Base-by-base conservation (phyloP, 306 rosid species). In the Medicago arabica region DNA sequence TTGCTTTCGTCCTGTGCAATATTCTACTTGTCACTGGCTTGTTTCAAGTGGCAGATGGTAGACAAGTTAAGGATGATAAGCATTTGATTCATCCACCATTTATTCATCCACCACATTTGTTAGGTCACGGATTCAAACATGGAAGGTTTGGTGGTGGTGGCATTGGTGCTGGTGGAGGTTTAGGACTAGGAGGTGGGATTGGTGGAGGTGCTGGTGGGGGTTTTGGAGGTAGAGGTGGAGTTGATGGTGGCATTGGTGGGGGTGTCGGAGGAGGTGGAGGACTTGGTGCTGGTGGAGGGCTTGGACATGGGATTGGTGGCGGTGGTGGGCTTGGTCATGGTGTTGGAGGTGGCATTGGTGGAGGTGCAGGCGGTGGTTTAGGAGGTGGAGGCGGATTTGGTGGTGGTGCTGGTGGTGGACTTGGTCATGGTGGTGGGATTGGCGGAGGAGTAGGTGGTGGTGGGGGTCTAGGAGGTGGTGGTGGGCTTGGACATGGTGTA, bases 41-140 rank as follows among this genome's bases (percentile, higher is more conserved):
- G 19, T 49, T 77, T 23, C 69, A 66, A 0, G 81, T 40, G 6
- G 83, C 58, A n/a, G 78, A 79, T n/a, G 78, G 49, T 5, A 11
- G 43, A 7, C 9, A 55, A 2, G 64, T 58, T 58, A 23, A 23
- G 66, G 85, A 80, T 47, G 87, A 84, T n/a, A 84, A 84, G 75
- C 87, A 76, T 72, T 61, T 84, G 36, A 76, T 83, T 60, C 84
- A 43, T 58, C 84, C 82, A 7, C 82, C 87, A 0, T 21, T 21
- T 2, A 76, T 83, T 59, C 84, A 43, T 58, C 84, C 82, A 7
- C 82, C 87, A 0, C 71, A 39, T 65, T 65, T 65, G 72, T 75
- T 76, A 55, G 78, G 74, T 57, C 78, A 4, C 11, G 69, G 87
- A 16, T 50, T 83, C 57, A 43, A 17, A 55, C 76, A 9, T 67